phyloP scores from a whole-genome alignment of 768 basidiomycete genomes.

The Lentinus brumalis region DNA sequence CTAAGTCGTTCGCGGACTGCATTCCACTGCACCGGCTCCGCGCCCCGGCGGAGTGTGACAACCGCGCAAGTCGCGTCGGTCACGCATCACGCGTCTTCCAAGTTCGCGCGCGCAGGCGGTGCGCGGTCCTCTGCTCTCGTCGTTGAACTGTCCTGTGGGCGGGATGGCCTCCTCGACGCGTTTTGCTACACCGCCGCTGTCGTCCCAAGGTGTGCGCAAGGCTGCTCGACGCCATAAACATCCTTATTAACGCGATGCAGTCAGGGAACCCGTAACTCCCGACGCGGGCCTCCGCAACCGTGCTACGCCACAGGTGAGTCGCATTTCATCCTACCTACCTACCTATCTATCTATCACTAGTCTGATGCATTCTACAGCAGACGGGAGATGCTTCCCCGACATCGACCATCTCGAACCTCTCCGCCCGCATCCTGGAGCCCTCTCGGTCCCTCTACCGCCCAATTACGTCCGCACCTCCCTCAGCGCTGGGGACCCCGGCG shows the following conservation, averaged over 20 bases:
- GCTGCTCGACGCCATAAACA: no score
- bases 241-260: background rate
- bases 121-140: background rate
- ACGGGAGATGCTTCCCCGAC: conserved; percentile 23
- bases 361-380: background rate
- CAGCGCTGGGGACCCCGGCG: conserved; percentile 28
- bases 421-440: conserved; percentile 13
- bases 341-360: background rate
- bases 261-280: conserved; percentile 16
- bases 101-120: background rate
- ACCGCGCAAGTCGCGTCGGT: conserved; percentile 21
- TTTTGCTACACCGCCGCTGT: conserved; percentile 4
- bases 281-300: conserved; percentile 21
- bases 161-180: conserved; percentile 16
- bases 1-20: background rate
- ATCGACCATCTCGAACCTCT: conserved; percentile 20
- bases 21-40: background rate
- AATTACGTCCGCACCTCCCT: conserved; percentile 12
- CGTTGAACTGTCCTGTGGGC: background rate
- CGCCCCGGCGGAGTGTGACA: conserved; percentile 16
- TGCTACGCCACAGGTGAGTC: conserved; percentile 10
- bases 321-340: background rate
- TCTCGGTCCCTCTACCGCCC: conserved; percentile 15
- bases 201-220: background rate
- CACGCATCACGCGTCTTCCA: conserved; percentile 13